Percentiles rank a stretch among this genome's conserved stretches.
phyloP scores from a whole-genome alignment of 345 rosid species.

The Populus alba region DNA sequence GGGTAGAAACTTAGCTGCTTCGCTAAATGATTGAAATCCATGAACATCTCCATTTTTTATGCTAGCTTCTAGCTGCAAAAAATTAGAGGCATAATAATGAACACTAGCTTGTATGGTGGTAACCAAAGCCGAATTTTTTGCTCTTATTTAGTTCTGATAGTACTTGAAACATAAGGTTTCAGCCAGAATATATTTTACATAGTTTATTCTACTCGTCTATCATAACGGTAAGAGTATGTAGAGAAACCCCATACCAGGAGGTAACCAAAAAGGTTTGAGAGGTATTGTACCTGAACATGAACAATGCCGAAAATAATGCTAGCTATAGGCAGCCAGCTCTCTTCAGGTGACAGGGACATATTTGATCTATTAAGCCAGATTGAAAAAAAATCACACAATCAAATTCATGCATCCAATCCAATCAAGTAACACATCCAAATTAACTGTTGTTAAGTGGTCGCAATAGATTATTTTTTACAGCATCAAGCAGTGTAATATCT shows the following conservation, averaged over 20 bases:
- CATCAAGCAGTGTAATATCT: neutral
- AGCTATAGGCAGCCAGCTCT: constrained; percentile 91
- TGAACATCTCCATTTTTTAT: constrained; percentile 75
- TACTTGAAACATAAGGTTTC: neutral
- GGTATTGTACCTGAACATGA: constrained; percentile 74
- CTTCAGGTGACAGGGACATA: constrained; percentile 77
- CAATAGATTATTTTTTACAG: neutral
- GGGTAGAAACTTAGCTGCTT: constrained; percentile 38
- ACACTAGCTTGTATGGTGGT: neutral
- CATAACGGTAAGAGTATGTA: neutral
- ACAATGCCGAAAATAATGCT: constrained; percentile 77
- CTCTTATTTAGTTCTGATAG: neutral
- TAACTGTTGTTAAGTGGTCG: neutral
- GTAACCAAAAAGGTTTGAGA: neutral
- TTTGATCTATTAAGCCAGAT: constrained; percentile 53
- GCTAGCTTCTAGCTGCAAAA: constrained; percentile 69
- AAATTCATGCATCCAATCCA: constrained; percentile 1
- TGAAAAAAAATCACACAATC: neutral
- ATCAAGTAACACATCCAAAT: constrained; percentile 1
- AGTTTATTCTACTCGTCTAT: neutral
- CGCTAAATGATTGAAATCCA: constrained; percentile 50
- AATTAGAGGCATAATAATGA: neutral
- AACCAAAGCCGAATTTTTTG: neutral
- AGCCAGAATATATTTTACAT: neutral
- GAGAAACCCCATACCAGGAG: neutral